Percentiles rank a stretch among this genome's conserved stretches.
Conservation (phyloP, 805 yeast genomes). For the Wickerhamomyces sydowiorum region DNA sequence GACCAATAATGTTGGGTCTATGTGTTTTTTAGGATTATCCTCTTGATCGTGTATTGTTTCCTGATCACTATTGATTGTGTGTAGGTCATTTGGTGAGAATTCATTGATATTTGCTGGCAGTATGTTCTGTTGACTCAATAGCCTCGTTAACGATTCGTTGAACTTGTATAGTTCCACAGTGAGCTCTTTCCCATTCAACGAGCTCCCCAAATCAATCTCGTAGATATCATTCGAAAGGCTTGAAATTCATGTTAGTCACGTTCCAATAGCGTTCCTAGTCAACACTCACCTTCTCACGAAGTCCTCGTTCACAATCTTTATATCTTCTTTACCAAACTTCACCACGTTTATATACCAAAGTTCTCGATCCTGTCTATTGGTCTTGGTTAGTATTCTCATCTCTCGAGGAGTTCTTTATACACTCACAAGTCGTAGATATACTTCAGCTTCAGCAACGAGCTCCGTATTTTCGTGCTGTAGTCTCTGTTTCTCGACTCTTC, state of each 20-base stretch:
- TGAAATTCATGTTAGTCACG: background rate
- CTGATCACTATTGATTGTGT: background rate
- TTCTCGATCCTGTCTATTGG: constrained; percentile 10
- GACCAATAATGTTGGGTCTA: constrained; percentile 14
- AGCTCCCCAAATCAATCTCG: constrained; percentile 10
- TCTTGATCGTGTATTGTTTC: background rate
- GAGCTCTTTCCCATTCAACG: constrained; percentile 6
- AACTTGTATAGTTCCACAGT: constrained; percentile 19
- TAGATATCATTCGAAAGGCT: constrained; percentile 10
- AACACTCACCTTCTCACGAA: constrained; percentile 9
- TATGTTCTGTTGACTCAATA: constrained; percentile 8
- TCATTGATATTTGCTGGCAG: background rate
- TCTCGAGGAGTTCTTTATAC: background rate
- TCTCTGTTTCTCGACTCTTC: background rate
- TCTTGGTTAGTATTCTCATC: background rate
- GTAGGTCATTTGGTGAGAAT: background rate
- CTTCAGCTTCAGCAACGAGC: background rate
- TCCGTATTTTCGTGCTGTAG: background rate
- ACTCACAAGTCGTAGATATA: background rate
- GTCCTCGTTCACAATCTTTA: constrained; percentile 18
- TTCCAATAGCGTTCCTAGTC: background rate
- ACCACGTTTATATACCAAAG: constrained; percentile 18
- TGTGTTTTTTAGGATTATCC: background rate
- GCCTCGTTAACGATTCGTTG: constrained; percentile 20
- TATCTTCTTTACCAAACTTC: constrained; percentile 16